Evolutionary conservation across 2,329 filamentous ascomycete genomes (phyloP), one percentile per base, ranked within the genome.

Genomic region (Hypomyces perniciosus): DNA sequence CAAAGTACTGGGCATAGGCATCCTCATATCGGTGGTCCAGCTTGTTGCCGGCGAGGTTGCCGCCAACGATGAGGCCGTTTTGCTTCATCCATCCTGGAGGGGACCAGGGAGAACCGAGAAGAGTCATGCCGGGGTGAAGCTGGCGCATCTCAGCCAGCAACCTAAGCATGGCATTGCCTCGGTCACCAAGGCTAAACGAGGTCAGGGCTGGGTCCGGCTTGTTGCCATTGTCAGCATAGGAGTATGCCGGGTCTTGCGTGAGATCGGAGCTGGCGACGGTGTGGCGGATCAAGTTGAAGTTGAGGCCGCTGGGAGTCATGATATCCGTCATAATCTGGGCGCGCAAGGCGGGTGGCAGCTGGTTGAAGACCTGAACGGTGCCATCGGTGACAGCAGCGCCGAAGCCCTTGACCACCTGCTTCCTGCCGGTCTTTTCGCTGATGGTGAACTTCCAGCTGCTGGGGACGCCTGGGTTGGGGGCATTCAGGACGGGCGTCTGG

Each of bases 1-100:
- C 68, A 50, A 74, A 65, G 60, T 71, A 72, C 50, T 69, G 55
- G 4, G 65, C 70, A 41, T 71, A 72, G 38, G 61, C 57, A 29
- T 67, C 47, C n/a, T 41, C 56, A 39, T 59, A 58, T 4, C 40
- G 37, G 44, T 57, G 60, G 60, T 72, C 59, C 30, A 73, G 64
- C 57, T 70, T 70, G 59, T 72, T 70, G 57, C 66, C 59, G 8
- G 63, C 48, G 4, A 42, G 46, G 1, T 64, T 66, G 34, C 64
- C 65, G 29, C 65, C 67, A 8, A 60, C 65, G 20, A 71, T 54
- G 29, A 59, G 61, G 6, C 62, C 53, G 52, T 73, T 66, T 28
- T 66, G 56, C 58, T 72, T 66, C 71, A 72, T 73, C 70, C 70
- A 73, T 0, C 64, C 70, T 1, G 71, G 70, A 1, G 71, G 65